Evolutionary conservation across 2,329 filamentous ascomycete species (phyloP).

Genomic region (Monosporascus sp.): DNA sequence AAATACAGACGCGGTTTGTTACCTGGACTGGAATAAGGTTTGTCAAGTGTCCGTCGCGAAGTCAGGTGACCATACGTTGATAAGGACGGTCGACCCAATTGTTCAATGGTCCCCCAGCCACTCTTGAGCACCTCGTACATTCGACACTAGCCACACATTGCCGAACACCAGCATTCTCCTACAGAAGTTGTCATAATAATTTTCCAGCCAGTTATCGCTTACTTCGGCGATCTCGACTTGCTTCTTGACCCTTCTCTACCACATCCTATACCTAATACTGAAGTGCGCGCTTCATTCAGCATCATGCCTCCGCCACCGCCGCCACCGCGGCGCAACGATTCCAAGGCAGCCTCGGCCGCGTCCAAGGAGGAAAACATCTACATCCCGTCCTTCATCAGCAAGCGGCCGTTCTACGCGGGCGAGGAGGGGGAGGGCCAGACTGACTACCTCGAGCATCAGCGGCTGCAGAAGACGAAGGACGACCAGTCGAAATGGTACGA

Average conservation of each 20-base stretch:
- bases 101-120: too few species aligned
- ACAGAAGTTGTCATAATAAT: too few species aligned
- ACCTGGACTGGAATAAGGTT: neutral
- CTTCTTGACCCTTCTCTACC: too few species aligned
- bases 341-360: conserved; percentile 30
- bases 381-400: conserved; percentile 96
- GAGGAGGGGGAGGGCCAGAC: conserved; percentile 68
- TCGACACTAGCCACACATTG: too few species aligned
- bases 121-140: too few species aligned
- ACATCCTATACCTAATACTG: too few species aligned
- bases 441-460: conserved; percentile 96
- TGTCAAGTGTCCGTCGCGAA: neutral
- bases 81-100: neutral
- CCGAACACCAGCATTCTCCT: too few species aligned
- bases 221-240: too few species aligned
- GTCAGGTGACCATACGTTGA: neutral
- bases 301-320: conserved; percentile 39
- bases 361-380: conserved; percentile 95
- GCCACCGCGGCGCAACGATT: conserved; percentile 26
- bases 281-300: neutral
- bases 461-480: conserved; percentile 69
- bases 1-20: neutral
- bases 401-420: conserved; percentile 91
- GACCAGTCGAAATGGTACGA: conserved; percentile 85
- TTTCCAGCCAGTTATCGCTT: too few species aligned